Evolutionary conservation across 2,329 filamentous ascomycete species (phyloP).

Genomic region (Waltergamsia citrina): DNA sequence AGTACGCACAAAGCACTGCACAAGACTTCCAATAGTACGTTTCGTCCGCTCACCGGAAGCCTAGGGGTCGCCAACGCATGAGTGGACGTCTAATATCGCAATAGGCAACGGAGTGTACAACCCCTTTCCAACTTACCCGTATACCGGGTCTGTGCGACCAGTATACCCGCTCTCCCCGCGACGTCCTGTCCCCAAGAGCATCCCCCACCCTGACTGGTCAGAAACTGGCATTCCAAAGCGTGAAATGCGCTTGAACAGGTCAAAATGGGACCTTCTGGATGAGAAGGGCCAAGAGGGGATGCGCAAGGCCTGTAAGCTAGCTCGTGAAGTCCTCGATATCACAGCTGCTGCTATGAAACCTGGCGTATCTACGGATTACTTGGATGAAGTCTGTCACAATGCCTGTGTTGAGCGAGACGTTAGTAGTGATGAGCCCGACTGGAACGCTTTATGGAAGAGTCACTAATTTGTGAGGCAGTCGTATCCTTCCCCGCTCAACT

Average conservation of each 20-base stretch:
- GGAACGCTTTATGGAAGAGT: not conserved
- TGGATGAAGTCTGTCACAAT: slow-evolving; percentile 91
- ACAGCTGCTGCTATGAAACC: slow-evolving; percentile 74
- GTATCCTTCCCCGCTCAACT: slow-evolving; percentile 91
- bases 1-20: slow-evolving; percentile 61
- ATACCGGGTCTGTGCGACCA: slow-evolving; percentile 72
- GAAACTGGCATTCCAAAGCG: slow-evolving; percentile 65
- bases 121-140: too few relatives aligned
- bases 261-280: slow-evolving; percentile 75
- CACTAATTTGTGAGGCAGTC: slow-evolving; percentile 45
- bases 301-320: slow-evolving; percentile 82
- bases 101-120: too few relatives aligned
- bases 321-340: slow-evolving; percentile 86
- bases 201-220: slow-evolving; percentile 80
- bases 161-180: slow-evolving; percentile 73
- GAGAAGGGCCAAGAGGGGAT: slow-evolving; percentile 77
- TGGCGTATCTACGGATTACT: slow-evolving; percentile 88
- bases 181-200: slow-evolving; percentile 67
- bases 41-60: slow-evolving; percentile 70
- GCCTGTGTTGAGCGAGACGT: slow-evolving; percentile 90
- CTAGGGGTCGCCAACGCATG: too few relatives aligned
- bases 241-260: slow-evolving; percentile 54
- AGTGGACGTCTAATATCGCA: slow-evolving; percentile 68
- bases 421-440: slow-evolving; percentile 23
- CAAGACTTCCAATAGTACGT: slow-evolving; percentile 68